Conservation (phyloP, 2,329 filamentous ascomycete genomes). For the Nemania diffusa region DNA sequence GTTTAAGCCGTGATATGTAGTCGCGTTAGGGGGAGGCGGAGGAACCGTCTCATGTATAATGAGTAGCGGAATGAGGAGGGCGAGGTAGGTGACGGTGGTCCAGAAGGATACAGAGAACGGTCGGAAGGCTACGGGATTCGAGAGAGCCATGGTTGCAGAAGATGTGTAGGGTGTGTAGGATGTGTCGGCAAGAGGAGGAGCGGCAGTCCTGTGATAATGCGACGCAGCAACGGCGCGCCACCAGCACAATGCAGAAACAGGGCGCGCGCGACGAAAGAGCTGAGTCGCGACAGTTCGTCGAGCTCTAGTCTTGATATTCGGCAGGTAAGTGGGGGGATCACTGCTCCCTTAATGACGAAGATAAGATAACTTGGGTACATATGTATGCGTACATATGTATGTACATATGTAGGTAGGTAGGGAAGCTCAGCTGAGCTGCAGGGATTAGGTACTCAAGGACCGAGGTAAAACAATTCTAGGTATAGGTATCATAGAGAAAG, state of each 20-base stretch:
- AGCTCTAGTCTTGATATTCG: no score
- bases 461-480: no score
- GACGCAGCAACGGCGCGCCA: slow-evolving; percentile 25
- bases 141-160: slow-evolving; percentile 41
- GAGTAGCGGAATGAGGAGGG: slow-evolving; percentile 77
- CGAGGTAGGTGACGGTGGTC: slow-evolving; percentile 79
- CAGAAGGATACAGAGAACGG: slow-evolving; percentile 85
- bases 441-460: no score
- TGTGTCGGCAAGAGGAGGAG: slow-evolving; percentile 24
- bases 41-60: slow-evolving; percentile 82
- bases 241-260: neutral
- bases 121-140: slow-evolving; percentile 78
- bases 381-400: neutral
- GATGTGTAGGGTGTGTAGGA: neutral
- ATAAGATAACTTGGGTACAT: no score
- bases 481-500: no score
- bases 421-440: neutral
- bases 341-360: no score
- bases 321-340: neutral
- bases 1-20: slow-evolving; percentile 73
- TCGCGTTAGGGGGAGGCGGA: slow-evolving; percentile 65
- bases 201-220: slow-evolving; percentile 31
- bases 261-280: neutral
- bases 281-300: neutral
- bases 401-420: neutral